Base-by-base conservation (phyloP, 768 basidiomycete species). In the Ramaria sp. region DNA sequence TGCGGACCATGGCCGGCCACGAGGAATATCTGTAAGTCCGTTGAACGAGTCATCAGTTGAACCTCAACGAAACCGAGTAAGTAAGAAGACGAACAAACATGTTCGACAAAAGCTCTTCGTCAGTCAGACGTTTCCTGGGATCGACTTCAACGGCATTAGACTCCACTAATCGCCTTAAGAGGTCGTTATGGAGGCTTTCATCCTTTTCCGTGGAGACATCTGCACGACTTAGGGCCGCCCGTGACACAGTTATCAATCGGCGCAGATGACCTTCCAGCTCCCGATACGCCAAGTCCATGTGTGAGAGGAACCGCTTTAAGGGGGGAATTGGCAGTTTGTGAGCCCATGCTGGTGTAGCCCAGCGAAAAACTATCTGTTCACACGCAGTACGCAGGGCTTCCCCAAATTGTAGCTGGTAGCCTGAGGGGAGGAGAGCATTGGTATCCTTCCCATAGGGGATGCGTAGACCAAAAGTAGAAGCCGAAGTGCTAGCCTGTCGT, bases 1-100 rank as follows among this genome's bases (percentile, higher is more conserved):
- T 42, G 37, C 67, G 6, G 55, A 75, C 77, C 77, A 61, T 77
- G 75, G 12, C 77, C 78, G n/a, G 76, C 76, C 22, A 79, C 63
- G 24, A 78, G 68, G 61, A 78, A 79, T 3, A 64, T 62, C 78
- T 79, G 42, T 24, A 15, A 46, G 46, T 38, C 4, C 19, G 30
- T 19, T 22, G 31, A 24, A 30, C 27, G 27, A 27, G 27, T 27
- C 5, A 5, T 27, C 27, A 27, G 27, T 27, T 27, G 27, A 27
- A 27, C 27, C 27, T 27, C 27, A 27, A 27, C 27, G 5, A 5
- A 27, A 5, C 27, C 2, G 27, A 27, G 27, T 27, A 27, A 27
- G 27, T 27, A 27, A 27, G 7, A 10, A 5, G 15, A 66, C 74
- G 60, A 61, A 78, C 78, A 61, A 77, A 79, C 53, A 74, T 72